Conservation (phyloP, 352 stramenopile species). For the Peronospora farinosa region DNA sequence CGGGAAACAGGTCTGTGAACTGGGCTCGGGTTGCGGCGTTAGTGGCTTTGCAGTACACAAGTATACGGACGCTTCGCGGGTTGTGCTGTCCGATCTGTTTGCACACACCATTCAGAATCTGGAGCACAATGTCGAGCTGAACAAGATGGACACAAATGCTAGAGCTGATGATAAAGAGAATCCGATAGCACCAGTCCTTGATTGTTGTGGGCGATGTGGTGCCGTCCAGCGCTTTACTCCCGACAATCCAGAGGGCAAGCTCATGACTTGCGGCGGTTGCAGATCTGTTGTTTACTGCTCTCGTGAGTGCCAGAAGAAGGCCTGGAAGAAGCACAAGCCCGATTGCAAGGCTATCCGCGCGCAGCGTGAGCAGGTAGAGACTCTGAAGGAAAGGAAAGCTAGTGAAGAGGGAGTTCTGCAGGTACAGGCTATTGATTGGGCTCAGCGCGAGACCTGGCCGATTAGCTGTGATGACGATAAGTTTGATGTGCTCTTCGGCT, state of each 20-base stretch:
- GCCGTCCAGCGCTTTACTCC: conserved; percentile 65
- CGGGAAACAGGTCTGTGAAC: conserved; percentile 72
- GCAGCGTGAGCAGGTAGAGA: conserved; percentile 25
- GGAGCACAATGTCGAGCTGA: conserved; percentile 72
- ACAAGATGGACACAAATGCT: conserved; percentile 34
- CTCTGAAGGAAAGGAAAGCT: conserved; percentile 15
- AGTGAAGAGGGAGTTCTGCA: conserved; percentile 32
- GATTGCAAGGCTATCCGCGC: conserved; percentile 69
- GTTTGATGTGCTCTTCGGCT: conserved; percentile 77
- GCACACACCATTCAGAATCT: conserved; percentile 79
- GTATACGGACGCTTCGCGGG: conserved; percentile 64
- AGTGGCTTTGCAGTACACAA: conserved; percentile 70
- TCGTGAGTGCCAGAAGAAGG: conserved; percentile 80
- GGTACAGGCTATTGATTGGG: conserved; percentile 77
- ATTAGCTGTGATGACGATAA: conserved; percentile 25
- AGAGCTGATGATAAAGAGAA: conserved; percentile 22
- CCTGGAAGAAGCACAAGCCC: conserved; percentile 80
- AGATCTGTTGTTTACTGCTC: conserved; percentile 76
- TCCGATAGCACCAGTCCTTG: conserved; percentile 22
- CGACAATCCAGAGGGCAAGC: conserved; percentile 81
- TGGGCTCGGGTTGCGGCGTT: conserved; percentile 80
- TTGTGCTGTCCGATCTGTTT: conserved; percentile 84
- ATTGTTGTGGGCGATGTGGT: conserved; percentile 63
- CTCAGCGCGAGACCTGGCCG: conserved; percentile 67
- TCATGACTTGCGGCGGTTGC: conserved; percentile 81